Evolutionary conservation across 2,329 filamentous ascomycete genomes (phyloP).

Genomic region (Pestalotiopsis sp.): DNA sequence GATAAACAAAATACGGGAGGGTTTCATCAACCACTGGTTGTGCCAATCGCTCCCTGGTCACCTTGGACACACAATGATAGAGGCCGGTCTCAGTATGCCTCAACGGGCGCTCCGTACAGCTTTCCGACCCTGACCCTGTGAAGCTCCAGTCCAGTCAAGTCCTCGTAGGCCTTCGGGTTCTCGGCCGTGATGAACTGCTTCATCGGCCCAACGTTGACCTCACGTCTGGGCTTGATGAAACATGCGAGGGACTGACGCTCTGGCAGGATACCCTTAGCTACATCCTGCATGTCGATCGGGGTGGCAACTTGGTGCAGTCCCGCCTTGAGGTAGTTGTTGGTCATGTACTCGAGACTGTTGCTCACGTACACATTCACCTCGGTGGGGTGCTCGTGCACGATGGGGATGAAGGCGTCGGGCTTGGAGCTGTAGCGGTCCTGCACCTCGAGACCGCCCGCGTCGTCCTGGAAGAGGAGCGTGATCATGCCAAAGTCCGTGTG

Average conservation of each 20-base stretch:
- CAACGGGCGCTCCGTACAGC: background rate
- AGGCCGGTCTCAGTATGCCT: background rate
- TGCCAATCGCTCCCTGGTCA: background rate
- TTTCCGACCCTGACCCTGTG: constrained; percentile 4
- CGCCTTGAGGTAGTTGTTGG: constrained; percentile 11
- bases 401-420: constrained; percentile 12
- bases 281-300: background rate
- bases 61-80: background rate
- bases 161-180: background rate
- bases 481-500: constrained; percentile 16
- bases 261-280: background rate
- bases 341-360: constrained; percentile 15
- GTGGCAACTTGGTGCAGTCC: constrained; percentile 13
- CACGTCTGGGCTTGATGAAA: constrained; percentile 13
- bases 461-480: constrained; percentile 15
- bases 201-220: constrained; percentile 12
- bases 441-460: constrained; percentile 14
- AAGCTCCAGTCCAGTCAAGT: background rate
- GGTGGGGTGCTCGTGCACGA: background rate
- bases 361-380: constrained; percentile 15
- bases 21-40: background rate
- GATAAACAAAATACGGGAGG: background rate
- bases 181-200: background rate
- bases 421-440: constrained; percentile 9
- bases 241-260: constrained; percentile 11